Evolutionary conservation across 208 protist species (phyloP).

Genomic region (Leishmania aethiopica): DNA sequence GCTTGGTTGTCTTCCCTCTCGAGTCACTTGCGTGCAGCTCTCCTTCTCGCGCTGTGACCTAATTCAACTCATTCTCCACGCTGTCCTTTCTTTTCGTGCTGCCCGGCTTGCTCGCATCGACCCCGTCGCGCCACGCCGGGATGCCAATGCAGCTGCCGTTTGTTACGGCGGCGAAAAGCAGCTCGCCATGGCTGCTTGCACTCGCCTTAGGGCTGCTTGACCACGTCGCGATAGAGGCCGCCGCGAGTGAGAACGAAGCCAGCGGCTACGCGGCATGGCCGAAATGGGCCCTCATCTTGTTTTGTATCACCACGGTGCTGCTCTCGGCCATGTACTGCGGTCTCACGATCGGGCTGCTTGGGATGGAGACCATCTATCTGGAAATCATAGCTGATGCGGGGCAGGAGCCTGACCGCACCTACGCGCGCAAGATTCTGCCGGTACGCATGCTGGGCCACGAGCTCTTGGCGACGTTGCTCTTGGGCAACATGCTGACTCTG

Average conservation of each 20-base stretch:
- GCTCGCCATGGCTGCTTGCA: slow-evolving; percentile 18
- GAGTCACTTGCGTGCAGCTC: neutral
- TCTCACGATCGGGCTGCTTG: slow-evolving; percentile 82
- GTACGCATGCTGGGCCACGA: slow-evolving; percentile 76
- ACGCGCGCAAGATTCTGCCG: slow-evolving; percentile 71
- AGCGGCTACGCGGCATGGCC: slow-evolving; percentile 54
- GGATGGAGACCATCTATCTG: slow-evolving; percentile 75
- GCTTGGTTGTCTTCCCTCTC: neutral
- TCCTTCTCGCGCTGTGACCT: neutral
- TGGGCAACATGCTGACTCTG: slow-evolving; percentile 86
- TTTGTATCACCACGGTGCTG: slow-evolving; percentile 49
- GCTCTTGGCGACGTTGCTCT: slow-evolving; percentile 66
- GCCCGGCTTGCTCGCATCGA: neutral
- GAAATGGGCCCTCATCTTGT: slow-evolving; percentile 41
- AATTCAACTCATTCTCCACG: neutral
- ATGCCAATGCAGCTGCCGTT: neutral
- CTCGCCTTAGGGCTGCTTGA: slow-evolving; percentile 11
- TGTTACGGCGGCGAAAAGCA: neutral
- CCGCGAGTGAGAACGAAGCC: slow-evolving; percentile 15
- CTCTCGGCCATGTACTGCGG: slow-evolving; percentile 83
- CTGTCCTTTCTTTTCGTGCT: neutral
- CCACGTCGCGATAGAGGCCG: neutral
- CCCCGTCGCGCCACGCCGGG: neutral
- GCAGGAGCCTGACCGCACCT: slow-evolving; percentile 61
- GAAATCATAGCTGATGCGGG: slow-evolving; percentile 82